Conservation (phyloP, 208 protist species). For the Leishmania mexicana region DNA sequence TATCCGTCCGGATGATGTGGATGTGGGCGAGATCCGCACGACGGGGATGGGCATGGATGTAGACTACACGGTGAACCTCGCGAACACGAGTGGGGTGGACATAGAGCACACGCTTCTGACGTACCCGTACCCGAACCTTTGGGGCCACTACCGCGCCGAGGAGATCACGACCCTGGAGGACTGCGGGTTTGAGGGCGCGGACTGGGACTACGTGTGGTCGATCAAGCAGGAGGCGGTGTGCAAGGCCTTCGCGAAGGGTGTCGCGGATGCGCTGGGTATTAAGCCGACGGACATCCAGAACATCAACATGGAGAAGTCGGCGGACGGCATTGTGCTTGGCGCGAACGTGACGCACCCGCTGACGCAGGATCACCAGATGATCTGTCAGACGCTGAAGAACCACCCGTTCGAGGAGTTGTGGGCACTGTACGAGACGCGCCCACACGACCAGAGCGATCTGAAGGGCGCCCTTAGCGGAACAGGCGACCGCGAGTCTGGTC, state of each 20-base stretch:
- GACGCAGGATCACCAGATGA: conserved; percentile 28
- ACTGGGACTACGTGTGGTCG: conserved; percentile 55
- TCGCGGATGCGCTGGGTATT: conserved; percentile 10
- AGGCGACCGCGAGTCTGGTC: conserved; percentile 36
- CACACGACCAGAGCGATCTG: neutral
- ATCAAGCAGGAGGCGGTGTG: conserved; percentile 26
- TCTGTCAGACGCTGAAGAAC: conserved; percentile 40
- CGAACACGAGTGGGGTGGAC: conserved; percentile 1
- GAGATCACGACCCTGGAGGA: conserved; percentile 15
- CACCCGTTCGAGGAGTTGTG: conserved; percentile 43
- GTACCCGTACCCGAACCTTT: conserved; percentile 38
- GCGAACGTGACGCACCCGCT: conserved; percentile 34
- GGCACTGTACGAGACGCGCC: conserved; percentile 45
- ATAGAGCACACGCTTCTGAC: neutral
- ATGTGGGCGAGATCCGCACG: conserved; percentile 26
- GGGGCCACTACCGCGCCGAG: conserved; percentile 28
- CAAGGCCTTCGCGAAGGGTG: conserved; percentile 38
- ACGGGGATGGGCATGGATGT: conserved; percentile 34
- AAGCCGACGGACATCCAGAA: conserved; percentile 16
- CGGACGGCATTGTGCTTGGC: neutral
- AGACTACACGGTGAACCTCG: conserved; percentile 32
- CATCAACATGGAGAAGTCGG: conserved; percentile 4
- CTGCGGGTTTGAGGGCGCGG: conserved; percentile 62
- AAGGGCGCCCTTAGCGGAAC: conserved; percentile 11
- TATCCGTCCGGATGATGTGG: conserved; percentile 24